Base-by-base conservation (phyloP, 805 yeast genomes). In the Candida maris region DNA sequence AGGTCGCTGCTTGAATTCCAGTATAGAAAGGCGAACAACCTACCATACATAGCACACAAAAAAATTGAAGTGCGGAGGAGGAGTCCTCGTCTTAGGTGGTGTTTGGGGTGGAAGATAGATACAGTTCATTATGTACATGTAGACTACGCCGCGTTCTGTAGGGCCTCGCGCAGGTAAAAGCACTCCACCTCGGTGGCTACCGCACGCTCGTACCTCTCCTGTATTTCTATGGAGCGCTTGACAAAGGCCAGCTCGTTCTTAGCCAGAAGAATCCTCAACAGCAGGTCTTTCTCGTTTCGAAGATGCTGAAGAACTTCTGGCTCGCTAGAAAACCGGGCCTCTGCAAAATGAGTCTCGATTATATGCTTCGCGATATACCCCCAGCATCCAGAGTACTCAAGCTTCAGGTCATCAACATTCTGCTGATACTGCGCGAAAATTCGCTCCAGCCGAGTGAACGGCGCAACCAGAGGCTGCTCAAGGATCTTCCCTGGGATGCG, bases 201-300 rank as follows among this genome's bases (percentile, higher is more conserved):
- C 1, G 54, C 54, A 20, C 60, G 42, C 29, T 48, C 46, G 34
- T 46, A 59, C 16, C 64, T 41, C 29, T 56, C 55, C 32, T 55
- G 61, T 9, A 49, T 32, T 34, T 59, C 62, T 3, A 59, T 34
- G 3, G 42, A 32, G 3, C 31, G 35, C 28, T 45, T 51, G 3
- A 57, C 64, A 32, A 42, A 46, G n/a, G 46, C 46, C 10, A 48
- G 32, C 16, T 54, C 56, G 19, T 25, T 52, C 25, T 51, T 56
- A 12, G 88, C 68, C 18, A 88, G 61, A 36, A 91, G 56, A 12
- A 87, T 68, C 33, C 97, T 70, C 42, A 91, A 60, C 5, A 89
- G 68, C 9, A 87, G 70, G 48, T 86, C 86, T 48, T 66, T 60
- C 27, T 64, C 62, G 22, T 35, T 47, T 10, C 63, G 59, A 9